Base-by-base conservation (phyloP, 805 yeast genomes). In the Metschnikowia amazonensis region DNA sequence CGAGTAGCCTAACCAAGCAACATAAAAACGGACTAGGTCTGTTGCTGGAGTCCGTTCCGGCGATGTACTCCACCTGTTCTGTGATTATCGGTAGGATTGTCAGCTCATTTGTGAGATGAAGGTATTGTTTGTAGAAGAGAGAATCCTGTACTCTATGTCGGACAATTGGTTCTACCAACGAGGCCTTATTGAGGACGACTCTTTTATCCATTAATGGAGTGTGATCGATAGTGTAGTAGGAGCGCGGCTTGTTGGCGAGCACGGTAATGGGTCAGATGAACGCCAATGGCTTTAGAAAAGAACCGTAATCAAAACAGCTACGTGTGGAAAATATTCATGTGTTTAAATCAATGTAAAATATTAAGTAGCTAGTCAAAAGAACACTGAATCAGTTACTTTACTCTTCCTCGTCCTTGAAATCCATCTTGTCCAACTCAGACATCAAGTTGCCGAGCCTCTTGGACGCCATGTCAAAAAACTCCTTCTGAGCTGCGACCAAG, bases 21-120 rank as follows among this genome's bases (percentile, higher is more conserved):
- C 95, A 82, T n/a, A 87, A 60, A 55, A 88, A 89, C 11, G 82
- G 83, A 14, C 85, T 70, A 0, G 95, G 94, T 49, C 79, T 64
- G 27, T 80, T 80, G 18, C 66, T 68, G 13, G 72, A 66, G 42
- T 76, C 77, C n/a, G 76, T 65, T 0, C 86, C 83, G 0, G 88
- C 92, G 4, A 87, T 62, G 41, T 70, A 69, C 8, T 72, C 50
- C 20, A 71, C 70, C 9, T 69, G 64, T 11, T 58, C 49, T 9
- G 58, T 60, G 3, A 69, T 58, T 13, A 69, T 60, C 4, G 69
- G 68, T 10, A 71, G 50, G 13, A 71, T 54, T 11, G 73, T 63
- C 38, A 64, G 69, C 46, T 71, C 76, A 43, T 71, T 71, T 44
- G 75, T 66, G 21, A 67, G 53, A 44, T 60, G 66, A 23, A 71